A percentile compares a stretch with the other conserved stretches of the same genome.
Evolutionary conservation across 2,329 filamentous ascomycete genomes (phyloP).

Genomic region (Clarireedia homoeocarpa): DNA sequence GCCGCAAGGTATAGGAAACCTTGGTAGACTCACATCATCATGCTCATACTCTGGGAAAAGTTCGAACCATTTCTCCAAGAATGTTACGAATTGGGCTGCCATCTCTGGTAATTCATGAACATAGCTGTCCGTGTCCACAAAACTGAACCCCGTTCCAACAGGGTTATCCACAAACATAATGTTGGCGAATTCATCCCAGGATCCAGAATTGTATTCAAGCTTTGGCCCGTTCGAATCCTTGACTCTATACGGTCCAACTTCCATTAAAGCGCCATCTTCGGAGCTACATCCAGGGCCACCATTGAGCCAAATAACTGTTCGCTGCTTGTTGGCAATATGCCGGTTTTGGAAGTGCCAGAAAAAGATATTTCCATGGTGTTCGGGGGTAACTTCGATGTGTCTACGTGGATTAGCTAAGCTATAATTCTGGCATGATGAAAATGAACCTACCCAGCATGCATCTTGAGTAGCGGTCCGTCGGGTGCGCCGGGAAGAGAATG

Average conservation of each 20-base stretch:
- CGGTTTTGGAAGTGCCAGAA: conserved; percentile 98
- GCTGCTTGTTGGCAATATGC: conserved; percentile 85
- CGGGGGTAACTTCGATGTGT: conserved; percentile 81
- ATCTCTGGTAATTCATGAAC: conserved; percentile 80
- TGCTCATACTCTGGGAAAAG: conserved; percentile 86
- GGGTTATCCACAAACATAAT: conserved; percentile 95
- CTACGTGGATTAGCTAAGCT: conserved; percentile 36
- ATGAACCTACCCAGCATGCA: conserved; percentile 85
- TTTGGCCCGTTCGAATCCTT: conserved; percentile 50
- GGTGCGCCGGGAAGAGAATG: conserved; percentile 78
- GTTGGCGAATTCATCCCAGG: conserved; percentile 98
- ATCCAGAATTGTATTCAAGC: conserved; percentile 79
- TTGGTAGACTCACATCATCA: conserved; percentile 69
- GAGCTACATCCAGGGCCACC: conserved; percentile 96
- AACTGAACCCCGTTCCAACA: conserved; percentile 93
- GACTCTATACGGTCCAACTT: conserved; percentile 81
- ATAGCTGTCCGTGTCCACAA: conserved; percentile 83
- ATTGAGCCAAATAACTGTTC: conserved; percentile 94
- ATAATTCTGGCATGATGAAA: neutral
- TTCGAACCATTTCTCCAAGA: conserved; percentile 85
- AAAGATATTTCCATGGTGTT: conserved; percentile 88
- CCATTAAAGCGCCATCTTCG: conserved; percentile 89
- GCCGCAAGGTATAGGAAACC: neutral
- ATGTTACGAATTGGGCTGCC: conserved; percentile 79
- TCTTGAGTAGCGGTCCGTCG: conserved; percentile 71